Conservation (phyloP, 805 yeast genomes). For the Hanseniaspora occidentalis region DNA sequence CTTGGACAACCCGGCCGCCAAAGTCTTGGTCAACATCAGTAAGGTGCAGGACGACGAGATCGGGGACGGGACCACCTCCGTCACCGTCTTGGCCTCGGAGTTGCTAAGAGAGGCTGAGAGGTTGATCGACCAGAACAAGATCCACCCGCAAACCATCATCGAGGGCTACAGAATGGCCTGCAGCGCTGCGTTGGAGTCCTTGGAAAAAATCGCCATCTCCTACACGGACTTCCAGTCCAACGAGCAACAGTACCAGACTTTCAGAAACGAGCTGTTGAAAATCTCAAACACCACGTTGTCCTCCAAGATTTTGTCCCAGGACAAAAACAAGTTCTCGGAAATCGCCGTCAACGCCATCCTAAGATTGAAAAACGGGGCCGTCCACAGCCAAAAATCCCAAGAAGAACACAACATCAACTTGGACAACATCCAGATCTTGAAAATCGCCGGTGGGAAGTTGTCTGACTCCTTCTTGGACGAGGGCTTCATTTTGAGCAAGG, state of each 20-base stretch:
- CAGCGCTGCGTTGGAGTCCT: slow-evolving; percentile 70
- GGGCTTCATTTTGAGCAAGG: slow-evolving; percentile 85
- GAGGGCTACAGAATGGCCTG: slow-evolving; percentile 91
- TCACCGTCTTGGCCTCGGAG: slow-evolving; percentile 84
- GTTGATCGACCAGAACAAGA: slow-evolving; percentile 69
- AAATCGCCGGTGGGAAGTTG: slow-evolving; percentile 86
- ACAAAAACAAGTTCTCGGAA: slow-evolving; percentile 76
- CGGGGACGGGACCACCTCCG: slow-evolving; percentile 98
- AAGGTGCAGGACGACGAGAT: slow-evolving; percentile 97
- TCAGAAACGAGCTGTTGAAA: slow-evolving; percentile 65
- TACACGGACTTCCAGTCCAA: slow-evolving; percentile 20
- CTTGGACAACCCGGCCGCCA: slow-evolving; percentile 94
- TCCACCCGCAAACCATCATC: slow-evolving; percentile 95
- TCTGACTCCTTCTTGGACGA: slow-evolving; percentile 90
- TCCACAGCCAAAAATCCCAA: not conserved
- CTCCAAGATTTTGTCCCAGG: slow-evolving; percentile 90
- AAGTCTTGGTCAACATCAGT: slow-evolving; percentile 85
- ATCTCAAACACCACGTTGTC: slow-evolving; percentile 91
- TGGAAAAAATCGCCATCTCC: slow-evolving; percentile 67
- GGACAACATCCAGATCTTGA: slow-evolving; percentile 86
- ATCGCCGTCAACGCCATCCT: slow-evolving; percentile 91
- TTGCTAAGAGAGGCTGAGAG: slow-evolving; percentile 88
- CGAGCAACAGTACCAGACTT: slow-evolving; percentile 40
- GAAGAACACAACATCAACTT: slow-evolving; percentile 31
- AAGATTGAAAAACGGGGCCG: slow-evolving; percentile 71